Base-by-base conservation (phyloP, 179 eudicot species). In the Silene vulgaris region DNA sequence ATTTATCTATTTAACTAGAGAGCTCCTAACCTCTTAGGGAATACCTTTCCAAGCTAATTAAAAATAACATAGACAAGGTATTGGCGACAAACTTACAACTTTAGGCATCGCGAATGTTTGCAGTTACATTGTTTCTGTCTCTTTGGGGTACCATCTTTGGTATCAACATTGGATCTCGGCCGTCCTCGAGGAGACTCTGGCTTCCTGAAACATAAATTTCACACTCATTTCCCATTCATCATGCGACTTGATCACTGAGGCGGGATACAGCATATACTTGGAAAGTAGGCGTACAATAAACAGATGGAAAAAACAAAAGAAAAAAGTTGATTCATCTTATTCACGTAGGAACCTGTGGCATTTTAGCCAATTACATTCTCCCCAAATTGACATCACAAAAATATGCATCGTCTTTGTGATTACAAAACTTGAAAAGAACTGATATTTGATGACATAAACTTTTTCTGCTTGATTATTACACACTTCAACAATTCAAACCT, bases 41-140 rank as follows among this genome's bases (percentile, higher is more conserved):
- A 40, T 4, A 37, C 56, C 29, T 2, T 54, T 69, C 54, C n/a
- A 40, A 43, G 23, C n/a, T 8, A 43, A 43, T 3, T 35, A 69
- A 52, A 17, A 63, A 20, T 21, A 7, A 29, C 60, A 13, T 29
- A 71, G 54, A 63, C 19, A 23, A 62, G 17, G 74, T 52, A 45
- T n/a, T 71, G 23, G 61, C 32, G 71, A 72, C 29, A 77, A 62
- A 81, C 93, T 93, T 89, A 93, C 98, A 93, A 85, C 78, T 93
- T 93, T 56, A 93, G 84, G 82, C 98, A 93, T 69, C 85, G 88
- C 8, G 98, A 93, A 77, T 93, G 96, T 77, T 91, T 91, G 86
- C 98, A 93, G 79, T 93, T 93, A 84, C 98, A 93, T 80, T 91
- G 97, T 78, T 93, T 93, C 80, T 86, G 90, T 87, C 94, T 89